Evolutionary conservation across 176 grass and related monocot species (phyloP).

Genomic region (Eleusine indica): DNA sequence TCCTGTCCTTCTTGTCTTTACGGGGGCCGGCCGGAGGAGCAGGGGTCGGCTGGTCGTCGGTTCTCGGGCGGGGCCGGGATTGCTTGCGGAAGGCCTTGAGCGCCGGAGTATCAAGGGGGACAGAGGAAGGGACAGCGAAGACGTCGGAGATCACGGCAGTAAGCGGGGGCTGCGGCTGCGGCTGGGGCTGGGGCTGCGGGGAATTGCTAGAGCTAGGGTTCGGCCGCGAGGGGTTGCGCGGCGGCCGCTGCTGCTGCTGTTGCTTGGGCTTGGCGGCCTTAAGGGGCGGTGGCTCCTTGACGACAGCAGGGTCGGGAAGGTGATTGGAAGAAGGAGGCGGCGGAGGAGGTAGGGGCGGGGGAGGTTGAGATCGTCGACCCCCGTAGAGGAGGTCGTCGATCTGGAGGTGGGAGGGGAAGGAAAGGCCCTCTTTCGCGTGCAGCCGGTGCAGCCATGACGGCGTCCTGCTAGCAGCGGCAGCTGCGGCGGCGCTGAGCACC

Average conservation of each 20-base stretch:
- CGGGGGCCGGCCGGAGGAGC: neutral
- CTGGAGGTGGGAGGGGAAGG: slow-evolving; percentile 51
- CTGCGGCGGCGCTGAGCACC: slow-evolving; percentile 43
- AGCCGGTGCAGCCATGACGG: slow-evolving; percentile 79
- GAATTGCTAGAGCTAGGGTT: slow-evolving; percentile 52
- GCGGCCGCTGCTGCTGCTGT: slow-evolving; percentile 21
- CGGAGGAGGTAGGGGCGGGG: slow-evolving; percentile 36
- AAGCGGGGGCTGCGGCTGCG: slow-evolving; percentile 23
- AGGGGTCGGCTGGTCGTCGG: slow-evolving; percentile 17
- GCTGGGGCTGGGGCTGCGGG: neutral
- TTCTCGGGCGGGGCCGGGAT: slow-evolving; percentile 39
- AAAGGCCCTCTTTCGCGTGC: slow-evolving; percentile 69
- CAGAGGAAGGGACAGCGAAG: slow-evolving; percentile 61
- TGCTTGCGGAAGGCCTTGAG: slow-evolving; percentile 56
- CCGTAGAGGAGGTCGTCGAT: slow-evolving; percentile 64
- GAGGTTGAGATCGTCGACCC: neutral
- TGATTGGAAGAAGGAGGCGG: slow-evolving; percentile 30
- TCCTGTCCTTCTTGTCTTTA: slow-evolving; percentile 48
- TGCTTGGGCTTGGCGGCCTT: slow-evolving; percentile 26
- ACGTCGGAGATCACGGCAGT: slow-evolving; percentile 54
- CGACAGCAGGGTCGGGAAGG: neutral
- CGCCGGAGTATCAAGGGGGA: slow-evolving; percentile 44
- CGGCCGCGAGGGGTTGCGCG: slow-evolving; percentile 31
- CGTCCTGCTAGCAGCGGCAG: slow-evolving; percentile 36
- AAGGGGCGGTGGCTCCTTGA: neutral